Conservation (phyloP, 805 yeast genomes). For the Sungouiozyma intestinalis region DNA sequence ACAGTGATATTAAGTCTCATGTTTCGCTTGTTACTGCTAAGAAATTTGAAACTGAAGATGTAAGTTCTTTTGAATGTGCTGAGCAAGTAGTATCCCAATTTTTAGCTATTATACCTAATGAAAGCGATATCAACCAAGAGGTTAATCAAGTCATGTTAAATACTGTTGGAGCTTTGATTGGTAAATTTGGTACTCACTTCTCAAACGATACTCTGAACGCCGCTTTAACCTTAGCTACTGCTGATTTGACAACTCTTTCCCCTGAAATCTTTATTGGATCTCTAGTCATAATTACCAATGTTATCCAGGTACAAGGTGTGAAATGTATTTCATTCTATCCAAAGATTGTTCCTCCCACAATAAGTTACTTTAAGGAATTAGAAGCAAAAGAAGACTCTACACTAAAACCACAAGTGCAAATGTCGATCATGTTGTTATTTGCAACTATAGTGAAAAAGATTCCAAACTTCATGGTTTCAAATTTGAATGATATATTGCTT, state of each 20-base stretch:
- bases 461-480: conserved; percentile 74
- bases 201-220: conserved; percentile 39
- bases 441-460: conserved; percentile 71
- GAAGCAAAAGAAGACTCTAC: conserved; percentile 13
- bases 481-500: conserved; percentile 49
- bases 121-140: conserved; percentile 25
- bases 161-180: conserved; percentile 50
- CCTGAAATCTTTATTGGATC: conserved; percentile 67
- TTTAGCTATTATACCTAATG: conserved; percentile 28
- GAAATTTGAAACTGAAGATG: conserved; percentile 61
- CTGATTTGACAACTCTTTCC: conserved; percentile 38
- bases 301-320: conserved; percentile 71
- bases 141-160: conserved; percentile 63
- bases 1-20: conserved; percentile 46
- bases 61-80: conserved; percentile 43
- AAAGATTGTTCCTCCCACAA: conserved; percentile 66
- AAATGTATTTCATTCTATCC: conserved; percentile 79
- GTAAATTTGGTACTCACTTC: conserved; percentile 47
- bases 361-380: conserved; percentile 43
- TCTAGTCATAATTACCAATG: conserved; percentile 56
- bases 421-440: conserved; percentile 59
- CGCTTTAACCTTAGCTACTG: conserved; percentile 41
- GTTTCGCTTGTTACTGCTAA: conserved; percentile 51
- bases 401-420: conserved; percentile 39
- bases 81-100: conserved; percentile 41